These are phyloP conservation scores for Sporothrix schenckii DNA, from an alignment of 2,329 filamentous ascomycete genomes.

Conservation along the genomic window DNA sequence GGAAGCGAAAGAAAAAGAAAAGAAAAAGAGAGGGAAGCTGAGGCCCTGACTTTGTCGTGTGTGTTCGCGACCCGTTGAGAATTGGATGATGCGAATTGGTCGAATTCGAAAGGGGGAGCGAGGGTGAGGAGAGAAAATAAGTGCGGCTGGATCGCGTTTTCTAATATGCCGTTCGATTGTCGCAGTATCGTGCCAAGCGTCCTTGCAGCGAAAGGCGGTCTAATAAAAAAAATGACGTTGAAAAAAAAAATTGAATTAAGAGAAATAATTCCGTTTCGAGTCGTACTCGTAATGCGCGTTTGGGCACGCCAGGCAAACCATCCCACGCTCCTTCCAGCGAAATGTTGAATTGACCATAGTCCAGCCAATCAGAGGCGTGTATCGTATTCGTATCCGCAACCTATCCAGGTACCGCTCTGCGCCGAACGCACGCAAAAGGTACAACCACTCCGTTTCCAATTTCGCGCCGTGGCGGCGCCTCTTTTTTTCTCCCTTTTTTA, in stretches of 20 bases:
- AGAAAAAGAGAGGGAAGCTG: slow-evolving; percentile 4
- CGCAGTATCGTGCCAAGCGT: neutral
- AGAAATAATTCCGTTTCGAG: slow-evolving; percentile 14
- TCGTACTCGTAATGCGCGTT: neutral
- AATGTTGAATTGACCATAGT: neutral
- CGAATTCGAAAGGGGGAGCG: slow-evolving; percentile 16
- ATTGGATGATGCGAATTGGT: slow-evolving; percentile 31
- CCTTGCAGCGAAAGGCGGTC: slow-evolving; percentile 20
- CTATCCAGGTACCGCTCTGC: neutral
- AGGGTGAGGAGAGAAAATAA: slow-evolving; percentile 16
- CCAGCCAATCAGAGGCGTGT: slow-evolving; percentile 27
- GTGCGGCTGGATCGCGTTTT: neutral
- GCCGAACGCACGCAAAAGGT: slow-evolving; percentile 3
- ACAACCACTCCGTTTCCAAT: slow-evolving; percentile 23
- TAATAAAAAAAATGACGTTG: neutral
- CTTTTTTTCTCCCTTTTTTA: neutral
- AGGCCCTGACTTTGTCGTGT: slow-evolving; percentile 1
- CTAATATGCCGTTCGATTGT: slow-evolving; percentile 3
- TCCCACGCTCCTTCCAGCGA: neutral
- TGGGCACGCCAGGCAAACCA: no score
- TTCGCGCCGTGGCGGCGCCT: slow-evolving; percentile 9
- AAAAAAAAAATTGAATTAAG: neutral
- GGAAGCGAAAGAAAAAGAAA: neutral
- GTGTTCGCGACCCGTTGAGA: slow-evolving; percentile 23
- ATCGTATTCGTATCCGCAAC: slow-evolving; percentile 36